phyloP scores from a whole-genome alignment of 1,139 yeast species.

The Petasospora fabianii region DNA sequence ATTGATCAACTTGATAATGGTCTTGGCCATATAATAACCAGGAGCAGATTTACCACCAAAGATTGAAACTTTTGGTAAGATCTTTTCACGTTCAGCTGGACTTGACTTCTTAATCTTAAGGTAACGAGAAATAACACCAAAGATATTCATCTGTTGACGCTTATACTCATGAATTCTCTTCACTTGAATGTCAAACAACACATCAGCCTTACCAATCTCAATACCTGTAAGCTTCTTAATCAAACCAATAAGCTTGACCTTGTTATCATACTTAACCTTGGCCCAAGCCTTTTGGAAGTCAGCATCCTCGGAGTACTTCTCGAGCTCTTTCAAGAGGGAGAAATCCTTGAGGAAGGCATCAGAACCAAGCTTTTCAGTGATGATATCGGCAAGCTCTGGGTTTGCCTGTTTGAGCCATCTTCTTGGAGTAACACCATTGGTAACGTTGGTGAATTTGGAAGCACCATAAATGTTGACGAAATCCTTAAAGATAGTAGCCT shows the following conservation, averaged over 20 bases:
- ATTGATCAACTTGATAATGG: constrained; percentile 81
- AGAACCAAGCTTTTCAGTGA: constrained; percentile 67
- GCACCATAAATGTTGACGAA: constrained; percentile 79
- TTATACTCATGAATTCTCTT: constrained; percentile 95
- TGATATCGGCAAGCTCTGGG: constrained; percentile 70
- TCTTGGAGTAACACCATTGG: constrained; percentile 95
- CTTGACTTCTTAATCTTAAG: constrained; percentile 68
- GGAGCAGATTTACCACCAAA: constrained; percentile 98
- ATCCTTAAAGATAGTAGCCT: constrained; percentile 85
- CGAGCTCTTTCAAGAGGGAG: constrained; percentile 63
- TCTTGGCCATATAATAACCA: constrained; percentile 92
- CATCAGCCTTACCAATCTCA: constrained; percentile 64
- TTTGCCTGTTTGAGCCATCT: constrained; percentile 96
- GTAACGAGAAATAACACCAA: constrained; percentile 84
- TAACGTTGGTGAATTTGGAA: constrained; percentile 84
- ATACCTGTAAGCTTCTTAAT: constrained; percentile 66
- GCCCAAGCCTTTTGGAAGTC: constrained; percentile 72
- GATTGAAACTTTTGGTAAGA: constrained; percentile 72
- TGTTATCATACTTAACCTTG: constrained; percentile 65
- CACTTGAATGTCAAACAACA: constrained; percentile 86
- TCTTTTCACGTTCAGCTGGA: constrained; percentile 60
- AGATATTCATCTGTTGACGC: constrained; percentile 90
- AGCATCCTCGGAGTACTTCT: constrained; percentile 62
- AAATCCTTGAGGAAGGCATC: constrained; percentile 69
- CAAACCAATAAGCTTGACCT: constrained; percentile 63